Percentiles rank a stretch among this genome's conserved stretches.
phyloP scores from a whole-genome alignment of 2,329 filamentous ascomycete species.

The Trichoderma sp. region DNA sequence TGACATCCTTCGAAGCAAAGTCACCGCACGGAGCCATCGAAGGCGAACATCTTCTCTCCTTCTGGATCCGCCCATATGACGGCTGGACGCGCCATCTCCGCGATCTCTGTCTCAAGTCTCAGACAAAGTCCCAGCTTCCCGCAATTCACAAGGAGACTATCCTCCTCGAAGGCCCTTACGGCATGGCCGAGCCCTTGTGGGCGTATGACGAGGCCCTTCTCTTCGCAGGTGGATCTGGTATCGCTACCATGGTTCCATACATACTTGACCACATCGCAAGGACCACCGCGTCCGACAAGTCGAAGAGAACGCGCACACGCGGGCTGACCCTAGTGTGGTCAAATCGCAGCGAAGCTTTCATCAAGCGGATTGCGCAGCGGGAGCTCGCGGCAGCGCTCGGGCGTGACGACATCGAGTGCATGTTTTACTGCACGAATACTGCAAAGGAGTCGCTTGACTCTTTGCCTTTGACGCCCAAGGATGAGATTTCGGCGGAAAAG shows the following conservation, averaged over 20 bases:
- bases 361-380: neutral
- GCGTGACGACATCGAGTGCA: neutral
- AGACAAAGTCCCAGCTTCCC: neutral
- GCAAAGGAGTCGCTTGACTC: neutral
- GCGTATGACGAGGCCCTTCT: constrained; percentile 12
- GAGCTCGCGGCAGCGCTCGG: constrained; percentile 6
- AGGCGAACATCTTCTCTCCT: constrained; percentile 11
- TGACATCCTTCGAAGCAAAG: neutral
- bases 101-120: constrained; percentile 2
- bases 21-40: neutral
- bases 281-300: neutral
- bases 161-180: constrained; percentile 18
- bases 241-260: constrained; percentile 18
- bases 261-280: constrained; percentile 4
- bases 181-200: constrained; percentile 1
- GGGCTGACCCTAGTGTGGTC: constrained; percentile 11
- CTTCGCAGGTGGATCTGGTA: constrained; percentile 16
- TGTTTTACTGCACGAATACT: constrained; percentile 9
- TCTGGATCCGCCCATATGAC: constrained; percentile 20
- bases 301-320: neutral
- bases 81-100: constrained; percentile 18
- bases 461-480: neutral
- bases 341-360: constrained; percentile 3
- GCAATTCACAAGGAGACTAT: neutral
- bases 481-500: neutral